A percentile compares a stretch with the other conserved stretches of the same genome.
Conservation (phyloP, 768 basidiomycete species). For the Coprinellus micaceus region DNA sequence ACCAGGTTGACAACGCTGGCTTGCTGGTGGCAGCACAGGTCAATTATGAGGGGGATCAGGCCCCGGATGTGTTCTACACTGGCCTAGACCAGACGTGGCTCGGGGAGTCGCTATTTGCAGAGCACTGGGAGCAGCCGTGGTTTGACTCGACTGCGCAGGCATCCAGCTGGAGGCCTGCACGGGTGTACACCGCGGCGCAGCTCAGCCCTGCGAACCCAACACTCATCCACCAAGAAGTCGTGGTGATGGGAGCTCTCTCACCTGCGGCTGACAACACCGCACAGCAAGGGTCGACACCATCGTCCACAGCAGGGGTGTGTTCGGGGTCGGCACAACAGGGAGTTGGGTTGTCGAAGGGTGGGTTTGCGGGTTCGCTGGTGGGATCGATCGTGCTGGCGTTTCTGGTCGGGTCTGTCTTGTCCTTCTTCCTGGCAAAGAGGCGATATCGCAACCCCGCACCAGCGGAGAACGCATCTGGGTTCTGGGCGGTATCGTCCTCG, state of each 20-base stretch:
- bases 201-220: background rate
- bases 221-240: background rate
- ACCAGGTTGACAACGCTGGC: background rate
- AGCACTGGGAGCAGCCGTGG: background rate
- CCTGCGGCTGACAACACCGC: background rate
- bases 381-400: background rate
- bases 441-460: background rate
- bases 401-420: background rate
- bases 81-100: background rate
- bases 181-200: background rate
- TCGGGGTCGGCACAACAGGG: background rate
- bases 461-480: too few species aligned
- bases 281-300: background rate
- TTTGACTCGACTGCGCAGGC: background rate
- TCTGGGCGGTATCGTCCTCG: too few species aligned
- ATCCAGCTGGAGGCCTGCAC: background rate
- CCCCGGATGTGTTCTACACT: background rate
- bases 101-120: background rate
- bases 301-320: background rate
- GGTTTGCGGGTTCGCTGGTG: background rate
- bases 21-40: background rate
- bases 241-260: background rate
- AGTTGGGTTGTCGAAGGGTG: background rate
- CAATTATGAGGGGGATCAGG: background rate
- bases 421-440: background rate